A percentile compares a stretch with the other conserved stretches of the same genome.
Evolutionary conservation across 2,329 filamentous ascomycete genomes (phyloP).

Genomic region (Aaosphaeria pasadenensis): DNA sequence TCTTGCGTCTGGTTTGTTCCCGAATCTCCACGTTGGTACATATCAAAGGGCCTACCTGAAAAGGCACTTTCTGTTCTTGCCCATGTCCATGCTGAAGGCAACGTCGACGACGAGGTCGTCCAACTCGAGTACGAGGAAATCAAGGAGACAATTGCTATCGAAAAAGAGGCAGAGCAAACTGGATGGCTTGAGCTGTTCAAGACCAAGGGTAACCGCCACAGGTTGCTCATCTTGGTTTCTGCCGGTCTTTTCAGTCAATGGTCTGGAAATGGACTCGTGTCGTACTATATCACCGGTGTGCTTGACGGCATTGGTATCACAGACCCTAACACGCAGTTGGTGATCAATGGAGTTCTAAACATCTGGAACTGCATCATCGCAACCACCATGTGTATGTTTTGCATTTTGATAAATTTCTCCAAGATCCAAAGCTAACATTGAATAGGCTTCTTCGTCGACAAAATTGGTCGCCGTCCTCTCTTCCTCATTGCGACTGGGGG

Average conservation of each 20-base stretch:
- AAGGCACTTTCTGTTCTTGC: slow-evolving; percentile 58
- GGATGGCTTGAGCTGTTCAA: slow-evolving; percentile 47
- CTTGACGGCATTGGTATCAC: slow-evolving; percentile 35
- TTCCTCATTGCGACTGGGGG: slow-evolving; percentile 30
- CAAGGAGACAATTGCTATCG: slow-evolving; percentile 45
- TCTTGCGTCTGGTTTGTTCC: slow-evolving; percentile 43
- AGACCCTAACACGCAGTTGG: slow-evolving; percentile 32
- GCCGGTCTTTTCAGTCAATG: slow-evolving; percentile 58
- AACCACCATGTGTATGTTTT: slow-evolving; percentile 42
- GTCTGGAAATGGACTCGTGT: slow-evolving; percentile 35
- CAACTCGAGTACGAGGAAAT: slow-evolving; percentile 51
- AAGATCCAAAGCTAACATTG: not conserved
- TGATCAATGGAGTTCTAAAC: slow-evolving; percentile 52
- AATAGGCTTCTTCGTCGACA: slow-evolving; percentile 30
- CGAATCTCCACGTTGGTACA: slow-evolving; percentile 63
- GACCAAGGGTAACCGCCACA: slow-evolving; percentile 52
- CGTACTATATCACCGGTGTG: slow-evolving; percentile 28
- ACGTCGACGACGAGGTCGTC: slow-evolving; percentile 32
- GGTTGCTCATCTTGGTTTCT: slow-evolving; percentile 53
- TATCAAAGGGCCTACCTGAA: slow-evolving; percentile 58
- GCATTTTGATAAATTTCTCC: slow-evolving; percentile 13
- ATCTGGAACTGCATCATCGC: slow-evolving; percentile 61
- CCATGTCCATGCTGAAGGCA: slow-evolving; percentile 61
- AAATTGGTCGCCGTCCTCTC: slow-evolving; percentile 28
- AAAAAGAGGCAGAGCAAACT: slow-evolving; percentile 45